phyloP scores from a whole-genome alignment of 352 stramenopile genomes.

The Phytophthora agathidicida region DNA sequence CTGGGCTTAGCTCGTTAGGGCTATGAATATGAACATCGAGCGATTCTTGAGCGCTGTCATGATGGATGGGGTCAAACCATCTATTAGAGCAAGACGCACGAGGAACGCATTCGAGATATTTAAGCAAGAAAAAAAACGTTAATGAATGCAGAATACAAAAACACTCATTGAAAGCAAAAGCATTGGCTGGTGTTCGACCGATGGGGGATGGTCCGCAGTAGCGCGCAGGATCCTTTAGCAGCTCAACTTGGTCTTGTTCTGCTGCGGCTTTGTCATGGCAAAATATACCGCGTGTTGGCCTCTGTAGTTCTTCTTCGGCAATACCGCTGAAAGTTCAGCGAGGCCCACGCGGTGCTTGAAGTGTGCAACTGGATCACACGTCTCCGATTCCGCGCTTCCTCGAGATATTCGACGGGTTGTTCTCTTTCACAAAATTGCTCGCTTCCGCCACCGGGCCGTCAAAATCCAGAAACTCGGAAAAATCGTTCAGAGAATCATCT shows the following conservation, averaged over 20 bases:
- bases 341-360: constrained; percentile 11
- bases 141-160: constrained; percentile 41
- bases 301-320: constrained; percentile 2
- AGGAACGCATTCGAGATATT: constrained; percentile 31
- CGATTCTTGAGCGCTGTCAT: background rate
- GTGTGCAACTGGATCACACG: constrained; percentile 39
- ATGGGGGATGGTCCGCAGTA: constrained; percentile 13
- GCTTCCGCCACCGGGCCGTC: constrained; percentile 67
- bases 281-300: constrained; percentile 24
- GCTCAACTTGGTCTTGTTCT: constrained; percentile 1
- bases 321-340: background rate
- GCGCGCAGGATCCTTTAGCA: constrained; percentile 1
- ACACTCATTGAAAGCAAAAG: constrained; percentile 13
- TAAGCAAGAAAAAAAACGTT: constrained; percentile 39
- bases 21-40: constrained; percentile 25
- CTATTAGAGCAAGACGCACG: constrained; percentile 3
- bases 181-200: constrained; percentile 8
- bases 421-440: constrained; percentile 70
- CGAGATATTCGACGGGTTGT: constrained; percentile 49
- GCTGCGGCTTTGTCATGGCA: constrained; percentile 10
- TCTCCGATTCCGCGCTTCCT: constrained; percentile 74
- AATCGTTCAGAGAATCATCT: constrained; percentile 75
- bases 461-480: constrained; percentile 82
- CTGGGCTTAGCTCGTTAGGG: constrained; percentile 52
- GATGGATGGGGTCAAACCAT: background rate